A percentile compares a stretch with the other conserved stretches of the same genome.
Conservation (phyloP, 2,329 filamentous ascomycete genomes). For the Juglanconis oblonga region DNA sequence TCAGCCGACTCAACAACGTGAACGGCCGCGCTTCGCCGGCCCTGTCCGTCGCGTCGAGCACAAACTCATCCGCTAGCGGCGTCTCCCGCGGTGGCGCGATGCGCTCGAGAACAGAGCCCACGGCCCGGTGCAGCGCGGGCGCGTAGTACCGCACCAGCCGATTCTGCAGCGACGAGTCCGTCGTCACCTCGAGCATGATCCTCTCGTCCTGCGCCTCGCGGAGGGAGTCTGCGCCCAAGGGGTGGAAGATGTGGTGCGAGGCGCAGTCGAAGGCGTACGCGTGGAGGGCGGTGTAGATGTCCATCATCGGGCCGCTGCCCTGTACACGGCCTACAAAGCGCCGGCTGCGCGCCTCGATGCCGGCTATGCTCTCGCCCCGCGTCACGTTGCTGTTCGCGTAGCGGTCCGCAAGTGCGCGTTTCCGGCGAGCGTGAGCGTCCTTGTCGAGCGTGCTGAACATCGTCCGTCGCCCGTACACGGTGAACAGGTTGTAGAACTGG, state of each 20-base stretch:
- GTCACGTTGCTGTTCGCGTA: constrained; percentile 69
- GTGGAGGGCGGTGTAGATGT: constrained; percentile 64
- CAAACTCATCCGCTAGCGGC: constrained; percentile 58
- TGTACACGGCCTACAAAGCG: constrained; percentile 54
- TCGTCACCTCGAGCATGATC: constrained; percentile 67
- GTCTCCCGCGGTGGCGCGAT: constrained; percentile 54
- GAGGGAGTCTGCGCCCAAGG: constrained; percentile 60
- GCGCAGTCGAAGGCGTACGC: constrained; percentile 68
- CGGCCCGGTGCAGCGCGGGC: constrained; percentile 47
- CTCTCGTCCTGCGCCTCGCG: constrained; percentile 52
- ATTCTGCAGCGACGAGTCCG: constrained; percentile 65
- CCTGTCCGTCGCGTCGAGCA: constrained; percentile 48
- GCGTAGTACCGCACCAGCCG: constrained; percentile 58
- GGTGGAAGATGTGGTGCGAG: constrained; percentile 68
- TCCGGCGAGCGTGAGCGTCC: constrained; percentile 60
- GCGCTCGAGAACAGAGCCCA: constrained; percentile 43
- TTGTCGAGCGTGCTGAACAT: constrained; percentile 60
- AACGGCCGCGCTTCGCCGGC: constrained; percentile 45
- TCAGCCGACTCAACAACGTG: constrained; percentile 57
- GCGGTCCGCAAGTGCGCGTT: constrained; percentile 61
- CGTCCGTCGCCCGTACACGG: constrained; percentile 53
- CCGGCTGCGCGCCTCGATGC: constrained; percentile 54
- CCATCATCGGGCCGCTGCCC: constrained; percentile 44
- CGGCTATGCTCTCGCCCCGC: constrained; percentile 50
- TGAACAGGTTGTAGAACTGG: constrained; percentile 61